phyloP scores from a whole-genome alignment of 139 green algal species.

The Picochlorum sp. region DNA sequence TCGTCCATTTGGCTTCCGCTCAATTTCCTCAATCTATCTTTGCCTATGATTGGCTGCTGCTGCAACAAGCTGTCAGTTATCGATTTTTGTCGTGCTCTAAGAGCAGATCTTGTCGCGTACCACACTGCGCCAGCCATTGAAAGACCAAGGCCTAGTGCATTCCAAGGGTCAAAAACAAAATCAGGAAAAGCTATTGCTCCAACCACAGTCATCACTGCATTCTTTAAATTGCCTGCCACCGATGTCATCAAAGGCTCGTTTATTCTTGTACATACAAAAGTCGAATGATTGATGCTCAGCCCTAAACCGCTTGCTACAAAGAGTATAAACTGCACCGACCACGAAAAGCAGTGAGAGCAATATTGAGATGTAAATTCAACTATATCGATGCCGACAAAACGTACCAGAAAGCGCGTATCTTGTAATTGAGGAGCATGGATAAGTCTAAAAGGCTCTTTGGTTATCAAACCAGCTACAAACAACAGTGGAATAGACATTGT shows the following conservation, averaged over 20 bases:
- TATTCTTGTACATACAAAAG: conserved; percentile 55
- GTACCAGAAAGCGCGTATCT: conserved; percentile 7
- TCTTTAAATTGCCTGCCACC: conserved; percentile 58
- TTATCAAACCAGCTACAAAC: background rate
- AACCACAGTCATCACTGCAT: conserved; percentile 54
- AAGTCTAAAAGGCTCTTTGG: conserved; percentile 3
- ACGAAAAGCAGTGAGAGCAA: background rate
- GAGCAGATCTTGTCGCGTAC: conserved; percentile 37
- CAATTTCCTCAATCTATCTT: conserved; percentile 13
- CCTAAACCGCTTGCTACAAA: conserved; percentile 31
- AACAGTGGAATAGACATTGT: conserved; percentile 25
- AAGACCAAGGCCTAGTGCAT: conserved; percentile 36
- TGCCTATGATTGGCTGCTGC: conserved; percentile 19
- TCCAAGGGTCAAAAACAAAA: conserved; percentile 42
- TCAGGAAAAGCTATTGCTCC: conserved; percentile 52
- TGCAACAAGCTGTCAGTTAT: conserved; percentile 13
- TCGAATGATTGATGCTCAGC: conserved; percentile 57
- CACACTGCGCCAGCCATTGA: conserved; percentile 47
- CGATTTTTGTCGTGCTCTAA: conserved; percentile 13
- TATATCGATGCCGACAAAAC: background rate
- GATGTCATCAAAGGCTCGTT: conserved; percentile 63
- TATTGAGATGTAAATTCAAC: background rate
- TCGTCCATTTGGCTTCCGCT: background rate
- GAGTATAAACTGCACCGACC: conserved; percentile 20
- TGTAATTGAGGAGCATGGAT: conserved; percentile 10